phyloP scores from a whole-genome alignment of 768 basidiomycete species.

The Boletus reticulatus region DNA sequence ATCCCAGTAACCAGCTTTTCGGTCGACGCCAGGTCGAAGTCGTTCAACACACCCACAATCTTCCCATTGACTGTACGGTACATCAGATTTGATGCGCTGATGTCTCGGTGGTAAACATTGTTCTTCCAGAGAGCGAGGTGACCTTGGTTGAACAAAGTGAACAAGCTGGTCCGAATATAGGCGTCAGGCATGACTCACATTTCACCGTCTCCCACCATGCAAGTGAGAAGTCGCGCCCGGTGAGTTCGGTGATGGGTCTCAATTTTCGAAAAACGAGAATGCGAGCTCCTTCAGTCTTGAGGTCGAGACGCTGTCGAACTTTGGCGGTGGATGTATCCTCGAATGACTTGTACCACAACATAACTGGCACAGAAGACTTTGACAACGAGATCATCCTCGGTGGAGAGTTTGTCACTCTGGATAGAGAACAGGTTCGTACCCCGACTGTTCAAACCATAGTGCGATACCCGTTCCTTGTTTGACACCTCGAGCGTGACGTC shows the following conservation, averaged over 20 bases:
- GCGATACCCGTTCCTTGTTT: neutral
- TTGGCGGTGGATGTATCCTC: neutral
- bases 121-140: neutral
- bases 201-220: conserved; percentile 4
- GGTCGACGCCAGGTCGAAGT: neutral
- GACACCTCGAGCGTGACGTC: neutral
- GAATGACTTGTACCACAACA: neutral
- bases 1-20: neutral
- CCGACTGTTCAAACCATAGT: conserved; percentile 2
- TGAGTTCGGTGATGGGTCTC: neutral
- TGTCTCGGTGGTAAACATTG: neutral
- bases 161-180: no score
- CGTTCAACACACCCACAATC: neutral
- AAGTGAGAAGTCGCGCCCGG: neutral
- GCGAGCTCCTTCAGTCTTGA: neutral
- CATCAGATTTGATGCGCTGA: conserved; percentile 2
- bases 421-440: conserved; percentile 10
- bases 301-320: neutral
- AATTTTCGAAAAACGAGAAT: neutral
- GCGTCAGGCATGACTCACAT: neutral
- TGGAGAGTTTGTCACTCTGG: neutral
- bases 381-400: neutral
- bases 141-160: neutral
- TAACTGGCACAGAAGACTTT: neutral
- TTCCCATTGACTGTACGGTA: neutral